phyloP scores from a whole-genome alignment of 139 green algal species.

The Marvania coccoides region DNA sequence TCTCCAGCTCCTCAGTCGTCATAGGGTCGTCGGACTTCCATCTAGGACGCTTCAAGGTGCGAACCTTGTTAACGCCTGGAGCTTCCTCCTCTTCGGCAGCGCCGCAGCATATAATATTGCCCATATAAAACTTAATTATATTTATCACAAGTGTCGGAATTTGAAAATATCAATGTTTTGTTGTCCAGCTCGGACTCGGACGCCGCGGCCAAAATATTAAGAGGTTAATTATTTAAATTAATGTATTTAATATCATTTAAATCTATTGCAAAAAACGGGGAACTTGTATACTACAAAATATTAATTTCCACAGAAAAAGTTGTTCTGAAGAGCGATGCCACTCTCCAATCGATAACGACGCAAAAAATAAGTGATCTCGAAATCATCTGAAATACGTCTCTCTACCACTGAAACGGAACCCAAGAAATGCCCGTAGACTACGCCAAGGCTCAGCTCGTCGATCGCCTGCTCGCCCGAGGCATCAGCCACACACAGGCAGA shows the following conservation, averaged over 20 bases:
- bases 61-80: background rate
- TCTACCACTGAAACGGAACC: background rate
- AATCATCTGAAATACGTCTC: background rate
- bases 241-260: too few relatives aligned
- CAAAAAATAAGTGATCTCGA: background rate
- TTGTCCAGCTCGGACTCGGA: background rate
- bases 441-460: background rate
- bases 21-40: constrained; percentile 45
- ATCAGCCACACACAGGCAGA: background rate
- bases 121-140: background rate
- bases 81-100: background rate
- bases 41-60: constrained; percentile 18
- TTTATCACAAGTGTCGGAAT: background rate
- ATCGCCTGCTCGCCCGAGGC: background rate
- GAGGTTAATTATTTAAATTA: constrained; percentile 1
- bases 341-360: too few relatives aligned
- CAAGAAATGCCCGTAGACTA: background rate
- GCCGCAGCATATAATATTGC: constrained; percentile 10
- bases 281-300: too few relatives aligned
- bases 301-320: too few relatives aligned
- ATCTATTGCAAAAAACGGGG: too few relatives aligned
- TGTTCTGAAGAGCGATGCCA: too few relatives aligned
- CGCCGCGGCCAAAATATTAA: background rate
- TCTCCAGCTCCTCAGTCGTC: constrained; percentile 40
- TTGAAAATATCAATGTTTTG: too few relatives aligned